phyloP scores from a whole-genome alignment of 179 eudicot species.

The Beta lomatogona region DNA sequence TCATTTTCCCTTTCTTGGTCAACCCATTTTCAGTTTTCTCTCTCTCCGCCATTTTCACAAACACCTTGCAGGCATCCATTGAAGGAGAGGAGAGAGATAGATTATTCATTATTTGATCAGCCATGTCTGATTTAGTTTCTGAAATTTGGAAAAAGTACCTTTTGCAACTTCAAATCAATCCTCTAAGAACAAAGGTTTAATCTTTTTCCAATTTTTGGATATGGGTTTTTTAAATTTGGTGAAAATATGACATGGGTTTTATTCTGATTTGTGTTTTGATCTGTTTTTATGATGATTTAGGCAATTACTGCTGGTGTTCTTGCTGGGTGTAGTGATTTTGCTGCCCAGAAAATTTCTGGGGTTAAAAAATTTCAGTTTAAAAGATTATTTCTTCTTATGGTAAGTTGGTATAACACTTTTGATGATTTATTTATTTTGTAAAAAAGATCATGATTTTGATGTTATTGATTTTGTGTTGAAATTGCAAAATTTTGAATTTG shows the following conservation, averaged over 20 bases:
- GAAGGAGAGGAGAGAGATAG: no score
- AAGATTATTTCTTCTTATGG: constrained; percentile 56
- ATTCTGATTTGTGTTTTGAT: not conserved
- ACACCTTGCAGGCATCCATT: not conserved
- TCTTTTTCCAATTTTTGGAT: not conserved
- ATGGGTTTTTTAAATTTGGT: not conserved
- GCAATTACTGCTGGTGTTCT: constrained; percentile 61
- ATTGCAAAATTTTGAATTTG: not conserved
- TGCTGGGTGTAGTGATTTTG: constrained; percentile 53
- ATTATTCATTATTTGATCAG: not conserved
- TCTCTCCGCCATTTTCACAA: constrained; percentile 6
- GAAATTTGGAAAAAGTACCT: constrained; percentile 56
- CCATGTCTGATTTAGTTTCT: constrained; percentile 53
- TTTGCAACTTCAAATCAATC: constrained; percentile 48
- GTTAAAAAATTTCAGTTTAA: constrained; percentile 48
- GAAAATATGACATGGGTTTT: constrained; percentile 21
- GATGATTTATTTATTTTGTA: not conserved
- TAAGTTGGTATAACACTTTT: constrained; percentile 9
- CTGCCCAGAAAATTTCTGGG: constrained; percentile 67
- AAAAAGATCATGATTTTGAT: not conserved
- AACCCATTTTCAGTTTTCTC: not conserved
- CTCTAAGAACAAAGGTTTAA: constrained; percentile 62
- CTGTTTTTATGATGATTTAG: constrained; percentile 29
- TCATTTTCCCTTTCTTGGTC: not conserved
- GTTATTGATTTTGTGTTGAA: not conserved